A percentile compares a stretch with the other conserved stretches of the same genome.
Conservation (phyloP, 257 asterid genomes). For the Solanum stenotomum region DNA sequence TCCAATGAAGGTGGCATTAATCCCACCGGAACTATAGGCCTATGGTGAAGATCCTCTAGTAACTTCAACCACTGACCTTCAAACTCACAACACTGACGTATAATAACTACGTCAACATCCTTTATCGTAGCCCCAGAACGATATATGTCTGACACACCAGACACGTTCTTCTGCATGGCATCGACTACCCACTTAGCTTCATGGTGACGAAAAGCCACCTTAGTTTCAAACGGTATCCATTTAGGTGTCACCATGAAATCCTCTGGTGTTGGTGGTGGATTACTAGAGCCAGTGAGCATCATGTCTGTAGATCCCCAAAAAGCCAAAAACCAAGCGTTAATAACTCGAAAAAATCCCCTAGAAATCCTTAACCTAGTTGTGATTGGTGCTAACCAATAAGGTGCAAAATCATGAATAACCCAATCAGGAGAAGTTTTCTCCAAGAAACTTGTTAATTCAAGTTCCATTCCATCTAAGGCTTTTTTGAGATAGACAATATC, state of each 20-base stretch:
- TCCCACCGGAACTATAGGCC: constrained; percentile 18
- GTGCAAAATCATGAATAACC: constrained; percentile 19
- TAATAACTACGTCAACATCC: constrained; percentile 2
- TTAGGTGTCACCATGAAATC: constrained; percentile 5
- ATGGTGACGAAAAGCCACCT: constrained; percentile 4
- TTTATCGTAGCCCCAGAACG: not conserved
- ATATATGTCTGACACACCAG: not conserved
- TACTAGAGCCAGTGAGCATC: not conserved
- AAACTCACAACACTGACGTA: constrained; percentile 5
- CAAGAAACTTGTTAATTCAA: constrained; percentile 6
- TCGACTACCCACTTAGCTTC: constrained; percentile 2
- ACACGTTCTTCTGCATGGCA: not conserved
- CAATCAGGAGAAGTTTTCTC: constrained; percentile 20
- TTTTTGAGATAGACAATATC: constrained; percentile 20
- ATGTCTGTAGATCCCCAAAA: constrained; percentile 1
- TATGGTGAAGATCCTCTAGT: constrained; percentile 8
- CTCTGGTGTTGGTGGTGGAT: constrained; percentile 4
- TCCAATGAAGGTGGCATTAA: constrained; percentile 2
- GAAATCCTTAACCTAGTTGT: constrained; percentile 12
- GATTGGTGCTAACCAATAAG: constrained; percentile 15
- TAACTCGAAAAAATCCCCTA: constrained; percentile 3
- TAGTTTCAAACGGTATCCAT: constrained; percentile 27
- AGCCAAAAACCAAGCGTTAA: not conserved
- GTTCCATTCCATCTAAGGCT: constrained; percentile 22
- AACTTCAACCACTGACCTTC: constrained; percentile 21